Evolutionary conservation across 805 yeast genomes (phyloP).

Genomic region (Kodamaea hsintzibuensis): DNA sequence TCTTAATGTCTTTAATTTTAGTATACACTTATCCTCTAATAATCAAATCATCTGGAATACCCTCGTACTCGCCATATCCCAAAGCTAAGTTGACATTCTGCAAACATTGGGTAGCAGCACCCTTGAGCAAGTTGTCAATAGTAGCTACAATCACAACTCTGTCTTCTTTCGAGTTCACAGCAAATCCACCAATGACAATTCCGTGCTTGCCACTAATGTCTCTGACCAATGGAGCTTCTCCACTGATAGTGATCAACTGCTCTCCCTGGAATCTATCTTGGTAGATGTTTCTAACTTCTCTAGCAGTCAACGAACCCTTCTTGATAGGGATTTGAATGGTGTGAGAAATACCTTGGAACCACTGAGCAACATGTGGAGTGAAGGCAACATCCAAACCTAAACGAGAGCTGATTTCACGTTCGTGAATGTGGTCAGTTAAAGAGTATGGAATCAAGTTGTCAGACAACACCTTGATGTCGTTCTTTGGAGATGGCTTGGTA

Average conservation of each 20-base stretch:
- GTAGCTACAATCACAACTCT: conserved; percentile 95
- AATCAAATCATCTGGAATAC: conserved; percentile 76
- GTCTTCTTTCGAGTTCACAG: conserved; percentile 82
- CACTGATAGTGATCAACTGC: conserved; percentile 77
- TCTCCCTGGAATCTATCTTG: conserved; percentile 89
- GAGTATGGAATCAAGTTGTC: conserved; percentile 94
- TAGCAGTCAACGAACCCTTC: conserved; percentile 61
- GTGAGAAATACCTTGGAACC: conserved; percentile 98
- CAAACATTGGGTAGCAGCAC: conserved; percentile 98
- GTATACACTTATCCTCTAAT: conserved; percentile 41
- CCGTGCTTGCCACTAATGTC: conserved; percentile 95
- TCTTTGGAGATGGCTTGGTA: conserved; percentile 96
- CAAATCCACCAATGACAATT: conserved; percentile 93
- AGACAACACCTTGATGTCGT: conserved; percentile 70
- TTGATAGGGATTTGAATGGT: conserved; percentile 89
- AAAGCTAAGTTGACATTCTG: conserved; percentile 91
- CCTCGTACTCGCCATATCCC: conserved; percentile 92
- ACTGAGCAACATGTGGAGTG: conserved; percentile 96
- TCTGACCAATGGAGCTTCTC: conserved; percentile 90
- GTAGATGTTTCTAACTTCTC: conserved; percentile 82
- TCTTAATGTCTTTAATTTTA: not conserved
- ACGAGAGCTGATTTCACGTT: conserved; percentile 83
- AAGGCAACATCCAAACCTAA: conserved; percentile 82
- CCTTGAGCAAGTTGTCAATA: conserved; percentile 92
- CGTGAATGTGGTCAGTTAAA: conserved; percentile 95